Evolutionary conservation across 2,329 filamentous ascomycete genomes (phyloP), one percentile per base, ranked within the genome.

Genomic region (Incumbomyces delicatus): DNA sequence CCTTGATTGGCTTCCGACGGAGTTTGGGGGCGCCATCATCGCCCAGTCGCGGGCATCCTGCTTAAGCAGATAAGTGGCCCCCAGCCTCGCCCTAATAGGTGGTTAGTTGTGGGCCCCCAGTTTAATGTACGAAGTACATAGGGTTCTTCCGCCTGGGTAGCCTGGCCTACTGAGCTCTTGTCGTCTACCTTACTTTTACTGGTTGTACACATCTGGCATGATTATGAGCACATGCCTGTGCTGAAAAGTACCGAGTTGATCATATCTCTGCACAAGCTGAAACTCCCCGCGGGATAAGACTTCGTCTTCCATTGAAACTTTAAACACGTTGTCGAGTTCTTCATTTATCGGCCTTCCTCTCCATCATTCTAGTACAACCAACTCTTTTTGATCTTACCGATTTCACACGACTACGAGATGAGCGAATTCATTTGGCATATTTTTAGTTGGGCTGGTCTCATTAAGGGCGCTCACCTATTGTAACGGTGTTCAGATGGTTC

Each of bases 341-440:
- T 20, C 40, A 13, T 18, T 29, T 40, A 27, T 32, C 27, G 7
- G 7, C 41, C 47, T 41, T 38, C 41, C 46, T 29, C 14, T 30
- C 16, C 47, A 29, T 33, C 33, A 16, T 30, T 42, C 35, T 22
- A 32, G 30, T 36, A 36, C 35, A 39, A 38, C 39, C 17, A 36
- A 33, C 36, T 32, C 31, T 43, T 16, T 37, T n/a, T 27, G 20
- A 18, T 17, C 32, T 35, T 37, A 41, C 44, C 29, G 30, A 29
- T 45, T 40, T 36, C 52, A 56, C 49, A 53, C 33, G 16, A n/a
- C 33, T 35, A 35, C 33, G 33, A 35, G 16, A 58, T 58, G 55
- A 58, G 53, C 51, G 54, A 41, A 34, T 58, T 53, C 38, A 46
- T 58, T 46, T 58, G 55, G 55, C 54, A 55, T 46, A 48, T 50